Conservation (phyloP, 306 rosid genomes). For the Hippophae gyantsensis region DNA sequence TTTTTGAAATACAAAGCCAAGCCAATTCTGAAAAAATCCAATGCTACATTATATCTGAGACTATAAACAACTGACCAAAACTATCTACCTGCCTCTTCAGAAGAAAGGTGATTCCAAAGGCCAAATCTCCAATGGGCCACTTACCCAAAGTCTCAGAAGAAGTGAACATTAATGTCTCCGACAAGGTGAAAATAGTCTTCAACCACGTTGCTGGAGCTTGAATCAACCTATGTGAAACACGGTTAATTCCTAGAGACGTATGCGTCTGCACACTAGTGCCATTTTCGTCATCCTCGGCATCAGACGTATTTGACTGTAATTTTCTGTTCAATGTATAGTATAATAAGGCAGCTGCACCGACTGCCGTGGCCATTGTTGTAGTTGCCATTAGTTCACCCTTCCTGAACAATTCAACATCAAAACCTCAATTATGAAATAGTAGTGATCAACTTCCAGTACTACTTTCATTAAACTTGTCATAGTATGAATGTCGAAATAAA, state of each 20-base stretch:
- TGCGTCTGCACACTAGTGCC: slow-evolving; percentile 22
- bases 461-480: too few species aligned
- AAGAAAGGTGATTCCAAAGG: slow-evolving; percentile 89
- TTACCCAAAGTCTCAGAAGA: slow-evolving; percentile 95
- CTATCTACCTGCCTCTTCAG: slow-evolving; percentile 70
- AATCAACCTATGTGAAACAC: slow-evolving; percentile 68
- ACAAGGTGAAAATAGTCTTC: slow-evolving; percentile 80
- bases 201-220: slow-evolving; percentile 95
- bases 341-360: slow-evolving; percentile 90
- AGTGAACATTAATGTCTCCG: slow-evolving; percentile 84
- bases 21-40: neutral
- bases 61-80: neutral
- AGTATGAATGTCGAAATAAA: too few species aligned
- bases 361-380: slow-evolving; percentile 97
- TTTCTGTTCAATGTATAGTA: slow-evolving; percentile 76
- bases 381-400: slow-evolving; percentile 65
- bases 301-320: slow-evolving; percentile 29
- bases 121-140: slow-evolving; percentile 98
- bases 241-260: slow-evolving; percentile 37
- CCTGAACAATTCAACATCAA: slow-evolving; percentile 19
- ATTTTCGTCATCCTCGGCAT: slow-evolving; percentile 34
- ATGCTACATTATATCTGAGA: neutral
- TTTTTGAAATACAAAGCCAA: too few species aligned
- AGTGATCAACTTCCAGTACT: too few species aligned
- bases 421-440: neutral